These are phyloP conservation scores for Wickerhamiella azyma DNA, from an alignment of 805 yeast species.

Conservation along the genomic window DNA sequence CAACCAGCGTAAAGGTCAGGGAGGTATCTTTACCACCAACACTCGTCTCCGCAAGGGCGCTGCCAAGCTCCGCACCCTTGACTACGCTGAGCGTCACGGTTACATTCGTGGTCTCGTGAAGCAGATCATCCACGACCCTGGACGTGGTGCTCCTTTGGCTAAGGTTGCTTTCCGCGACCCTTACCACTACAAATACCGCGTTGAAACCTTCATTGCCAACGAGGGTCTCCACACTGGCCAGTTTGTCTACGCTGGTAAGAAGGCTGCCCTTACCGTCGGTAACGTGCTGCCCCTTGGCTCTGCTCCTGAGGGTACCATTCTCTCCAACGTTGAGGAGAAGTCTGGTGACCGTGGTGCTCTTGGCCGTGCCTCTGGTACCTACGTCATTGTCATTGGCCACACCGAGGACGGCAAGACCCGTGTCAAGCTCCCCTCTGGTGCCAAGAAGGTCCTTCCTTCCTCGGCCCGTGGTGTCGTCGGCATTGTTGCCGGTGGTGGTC, in stretches of 20 bases:
- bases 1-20: conserved; percentile 99
- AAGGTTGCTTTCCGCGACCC: conserved; percentile 99
- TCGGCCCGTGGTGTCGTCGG: conserved; percentile 99
- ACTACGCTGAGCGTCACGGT: conserved; percentile 99
- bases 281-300: conserved; percentile 94
- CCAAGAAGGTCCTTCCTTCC: conserved; percentile 90
- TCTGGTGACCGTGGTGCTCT: conserved; percentile 99
- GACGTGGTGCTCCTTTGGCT: conserved; percentile 99
- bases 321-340: conserved; percentile 96
- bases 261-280: conserved; percentile 88
- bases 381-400: conserved; percentile 98
- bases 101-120: conserved; percentile 98
- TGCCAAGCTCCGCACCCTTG: conserved; percentile 98
- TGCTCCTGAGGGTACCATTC: conserved; percentile 98
- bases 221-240: conserved; percentile 99
- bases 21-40: conserved; percentile 99
- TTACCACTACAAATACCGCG: conserved; percentile 95
- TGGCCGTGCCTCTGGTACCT: conserved; percentile 99
- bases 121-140: conserved; percentile 98
- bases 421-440: conserved; percentile 98
- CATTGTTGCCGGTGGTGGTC: conserved; percentile 99
- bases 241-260: conserved; percentile 97
- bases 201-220: conserved; percentile 97
- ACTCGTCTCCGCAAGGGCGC: conserved; percentile 99
- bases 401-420: conserved; percentile 98